These are phyloP conservation scores for Brassica incana DNA, from an alignment of 345 rosid genomes.

Conservation along the genomic window DNA sequence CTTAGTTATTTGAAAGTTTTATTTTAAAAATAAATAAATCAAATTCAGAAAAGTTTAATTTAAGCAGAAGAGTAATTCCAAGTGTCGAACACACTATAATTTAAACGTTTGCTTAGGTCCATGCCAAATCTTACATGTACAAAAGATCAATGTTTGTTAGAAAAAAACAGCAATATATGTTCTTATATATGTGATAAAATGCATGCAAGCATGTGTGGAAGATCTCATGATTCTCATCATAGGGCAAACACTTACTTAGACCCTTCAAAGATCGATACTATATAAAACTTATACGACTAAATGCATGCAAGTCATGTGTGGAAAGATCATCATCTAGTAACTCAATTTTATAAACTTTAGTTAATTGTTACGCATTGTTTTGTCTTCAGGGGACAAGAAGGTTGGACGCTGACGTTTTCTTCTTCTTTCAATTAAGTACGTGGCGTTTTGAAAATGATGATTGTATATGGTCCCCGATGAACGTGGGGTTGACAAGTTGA, in stretches of 20 bases:
- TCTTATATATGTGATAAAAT: neutral
- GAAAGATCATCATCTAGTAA: neutral
- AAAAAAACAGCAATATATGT: neutral
- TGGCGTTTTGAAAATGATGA: neutral
- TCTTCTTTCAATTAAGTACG: neutral
- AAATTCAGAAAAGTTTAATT: neutral
- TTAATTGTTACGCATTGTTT: neutral
- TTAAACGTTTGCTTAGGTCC: neutral
- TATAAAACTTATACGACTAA: neutral
- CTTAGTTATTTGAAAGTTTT: slow-evolving; percentile 15
- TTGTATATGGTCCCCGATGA: neutral
- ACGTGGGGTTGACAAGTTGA: slow-evolving; percentile 18
- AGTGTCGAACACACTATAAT: neutral
- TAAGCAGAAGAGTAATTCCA: neutral
- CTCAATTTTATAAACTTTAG: neutral
- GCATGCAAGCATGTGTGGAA: neutral
- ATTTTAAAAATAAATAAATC: neutral
- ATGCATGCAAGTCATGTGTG: neutral
- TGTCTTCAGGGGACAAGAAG: neutral
- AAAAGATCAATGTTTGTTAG: no score
- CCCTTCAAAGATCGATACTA: neutral
- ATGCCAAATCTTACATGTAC: neutral
- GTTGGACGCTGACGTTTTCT: neutral
- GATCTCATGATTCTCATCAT: neutral
- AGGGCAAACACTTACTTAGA: neutral